Base-by-base conservation (phyloP, 2,329 filamentous ascomycete genomes). In the Claviceps pusilla region DNA sequence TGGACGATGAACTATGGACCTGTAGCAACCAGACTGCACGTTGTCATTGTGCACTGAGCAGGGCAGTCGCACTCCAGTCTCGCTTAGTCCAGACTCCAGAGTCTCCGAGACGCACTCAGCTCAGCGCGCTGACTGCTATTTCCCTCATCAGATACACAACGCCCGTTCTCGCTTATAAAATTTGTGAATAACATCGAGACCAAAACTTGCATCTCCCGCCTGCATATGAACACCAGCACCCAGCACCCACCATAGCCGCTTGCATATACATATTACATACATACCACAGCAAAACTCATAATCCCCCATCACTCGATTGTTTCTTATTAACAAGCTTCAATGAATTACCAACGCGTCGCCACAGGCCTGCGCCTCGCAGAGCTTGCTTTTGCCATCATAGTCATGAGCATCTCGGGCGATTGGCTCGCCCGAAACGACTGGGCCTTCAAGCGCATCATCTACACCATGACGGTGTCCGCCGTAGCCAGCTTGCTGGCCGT, bases 341-440 rank as follows among this genome's bases (percentile, higher is more conserved):
- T 71, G 69, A 69, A 67, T 55, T 57, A 73, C 51, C 68, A 71
- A 55, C 68, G 70, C 50, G 59, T 73, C 54, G 62, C 72, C 56
- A 70, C 71, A 55, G 54, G 68, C 48, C 64, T 73, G 49, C 70
- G 71, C 33, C 61, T 63, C 35, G 67, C 69, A 19, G 65, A 88
- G 71, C 76, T 90, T 58, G 80, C 75, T 62, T 89, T 86, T 64
- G 83, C 78, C n/a, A 76, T 79, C 60, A 84, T 89, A 57, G 82
- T 88, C 52, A 81, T 83, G 29, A 86, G 84, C 57, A 73, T 89
- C 57, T 80, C 83, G 56, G 84, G 83, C 52, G 66, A 79, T 59
- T 85, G 84, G 66, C 78, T 89, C 31, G 31, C 76, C 81, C 64
- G 60, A 68, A 3, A 71, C 71, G 51, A 73, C 56, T 82, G 78